Evolutionary conservation across 2,329 filamentous ascomycete species (phyloP), one percentile per base, ranked within the genome.

Genomic region (Penicillium griseofulvum): DNA sequence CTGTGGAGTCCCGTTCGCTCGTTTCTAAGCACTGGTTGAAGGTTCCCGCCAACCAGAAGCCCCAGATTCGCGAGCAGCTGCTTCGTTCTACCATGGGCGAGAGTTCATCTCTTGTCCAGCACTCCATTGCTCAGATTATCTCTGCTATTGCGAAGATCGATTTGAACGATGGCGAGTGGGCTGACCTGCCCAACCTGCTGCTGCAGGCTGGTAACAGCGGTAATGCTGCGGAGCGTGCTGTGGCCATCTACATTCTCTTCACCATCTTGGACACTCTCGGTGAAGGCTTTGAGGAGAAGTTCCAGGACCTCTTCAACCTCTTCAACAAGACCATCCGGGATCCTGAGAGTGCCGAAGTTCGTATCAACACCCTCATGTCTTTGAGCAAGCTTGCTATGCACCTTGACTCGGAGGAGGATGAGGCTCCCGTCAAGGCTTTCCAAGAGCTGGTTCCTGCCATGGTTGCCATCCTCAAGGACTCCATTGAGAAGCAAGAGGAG

Each of bases 331-430:
- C 92, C 45, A 94, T 99, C 68, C 87, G 89, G 68, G 94, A 97
- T 70, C 87, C 90, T 1, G 87, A 95, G 76, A 97, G 91, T 74
- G 84, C 89, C 59, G 91, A 97, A 72, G 94, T 99, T 54, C 88
- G 92, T 67, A 87, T 96, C 78, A 97, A 97, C 81, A 95, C 94
- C 31, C 87, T 97, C 76, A 85, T 96, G 69, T 91, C 91, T 58
- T 83, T 97, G 58, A 91, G 92, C 68, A 89, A 91, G 69, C 83
- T 96, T 67, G 87, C 93, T 52, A 88, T 95, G 81, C 84, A 96
- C 59, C 80, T 97, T 46, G 90, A 97, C 70, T 86, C 89, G 0
- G 92, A 97, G 37, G 90, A 96, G 77, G 88, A 96, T 63, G 80
- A 84, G 58, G 80, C 87, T 61, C 84, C 87, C 39, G 80, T 96